Percentiles rank a stretch among this genome's conserved stretches.
These are phyloP conservation scores for Neobulgaria alba DNA, from an alignment of 2,329 filamentous ascomycete genomes.

Conservation along the genomic window DNA sequence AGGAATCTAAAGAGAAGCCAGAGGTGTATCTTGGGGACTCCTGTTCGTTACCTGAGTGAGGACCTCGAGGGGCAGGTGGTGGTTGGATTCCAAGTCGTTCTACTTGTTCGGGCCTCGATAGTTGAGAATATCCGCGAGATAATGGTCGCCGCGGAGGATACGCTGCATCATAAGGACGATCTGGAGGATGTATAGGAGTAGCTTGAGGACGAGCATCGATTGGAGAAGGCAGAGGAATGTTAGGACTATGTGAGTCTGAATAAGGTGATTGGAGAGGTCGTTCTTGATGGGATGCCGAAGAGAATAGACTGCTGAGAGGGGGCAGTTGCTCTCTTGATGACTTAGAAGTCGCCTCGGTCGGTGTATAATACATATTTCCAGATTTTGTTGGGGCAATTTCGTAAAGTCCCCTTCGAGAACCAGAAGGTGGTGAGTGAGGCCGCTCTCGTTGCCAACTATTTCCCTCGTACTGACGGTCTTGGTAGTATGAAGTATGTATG, in stretches of 20 bases:
- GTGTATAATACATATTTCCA: conserved; percentile 20
- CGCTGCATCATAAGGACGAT: conserved; percentile 16
- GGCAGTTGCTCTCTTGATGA: conserved; percentile 26
- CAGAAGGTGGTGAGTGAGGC: conserved; percentile 19
- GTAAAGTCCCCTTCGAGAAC: conserved; percentile 11
- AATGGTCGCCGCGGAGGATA: conserved; percentile 23
- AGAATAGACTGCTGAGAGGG: conserved; percentile 28
- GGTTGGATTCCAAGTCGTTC: conserved; percentile 23
- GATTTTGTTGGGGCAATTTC: conserved; percentile 11
- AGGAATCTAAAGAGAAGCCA: conserved; percentile 12
- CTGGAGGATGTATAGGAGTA: conserved; percentile 21
- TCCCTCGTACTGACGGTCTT: conserved; percentile 11
- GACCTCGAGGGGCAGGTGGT: conserved; percentile 17
- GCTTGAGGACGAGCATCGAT: conserved; percentile 20
- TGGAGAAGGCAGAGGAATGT: conserved; percentile 23
- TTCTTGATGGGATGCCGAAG: conserved; percentile 14
- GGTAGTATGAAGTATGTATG: conserved; percentile 5
- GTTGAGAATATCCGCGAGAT: conserved; percentile 14
- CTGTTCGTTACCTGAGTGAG: conserved; percentile 11
- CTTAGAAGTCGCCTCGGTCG: conserved; percentile 14
- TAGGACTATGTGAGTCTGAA: conserved; percentile 25
- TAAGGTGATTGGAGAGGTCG: conserved; percentile 23
- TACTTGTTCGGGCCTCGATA: conserved; percentile 17
- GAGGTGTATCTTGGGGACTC: conserved; percentile 26
- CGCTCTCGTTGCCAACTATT: conserved; percentile 13